phyloP scores from a whole-genome alignment of 75 land plant genomes.

The Pinus tabuliformis region DNA sequence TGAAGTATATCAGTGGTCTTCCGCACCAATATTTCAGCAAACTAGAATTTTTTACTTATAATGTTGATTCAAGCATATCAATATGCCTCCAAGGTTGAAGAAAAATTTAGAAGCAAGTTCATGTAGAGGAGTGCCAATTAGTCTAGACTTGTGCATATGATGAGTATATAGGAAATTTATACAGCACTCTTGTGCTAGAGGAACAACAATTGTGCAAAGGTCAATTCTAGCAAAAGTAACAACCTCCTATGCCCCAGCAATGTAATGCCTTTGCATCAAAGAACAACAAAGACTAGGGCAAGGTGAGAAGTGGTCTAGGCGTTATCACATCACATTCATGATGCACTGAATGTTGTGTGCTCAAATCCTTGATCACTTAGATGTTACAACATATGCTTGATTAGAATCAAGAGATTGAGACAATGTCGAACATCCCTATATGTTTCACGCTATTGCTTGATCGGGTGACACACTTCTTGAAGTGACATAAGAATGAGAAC shows the following conservation, averaged over 20 bases:
- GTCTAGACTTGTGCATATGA: neutral
- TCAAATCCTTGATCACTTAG: neutral
- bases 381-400: neutral
- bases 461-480: neutral
- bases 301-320: neutral
- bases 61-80: neutral
- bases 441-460: neutral
- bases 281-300: neutral
- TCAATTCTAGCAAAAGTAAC: neutral
- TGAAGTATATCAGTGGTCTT: neutral
- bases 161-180: neutral
- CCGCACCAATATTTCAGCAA: too few relatives aligned
- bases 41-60: neutral
- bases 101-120: neutral
- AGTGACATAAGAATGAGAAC: neutral
- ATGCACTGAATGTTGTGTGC: neutral
- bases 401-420: too few relatives aligned
- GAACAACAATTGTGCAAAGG: neutral
- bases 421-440: neutral
- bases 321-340: neutral
- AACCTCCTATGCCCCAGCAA: neutral
- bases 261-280: neutral
- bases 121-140: neutral
- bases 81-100: neutral
- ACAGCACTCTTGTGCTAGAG: neutral